These are phyloP conservation scores for Geosmithia putterillii DNA, from an alignment of 2,329 filamentous ascomycete genomes.

Conservation along the genomic window DNA sequence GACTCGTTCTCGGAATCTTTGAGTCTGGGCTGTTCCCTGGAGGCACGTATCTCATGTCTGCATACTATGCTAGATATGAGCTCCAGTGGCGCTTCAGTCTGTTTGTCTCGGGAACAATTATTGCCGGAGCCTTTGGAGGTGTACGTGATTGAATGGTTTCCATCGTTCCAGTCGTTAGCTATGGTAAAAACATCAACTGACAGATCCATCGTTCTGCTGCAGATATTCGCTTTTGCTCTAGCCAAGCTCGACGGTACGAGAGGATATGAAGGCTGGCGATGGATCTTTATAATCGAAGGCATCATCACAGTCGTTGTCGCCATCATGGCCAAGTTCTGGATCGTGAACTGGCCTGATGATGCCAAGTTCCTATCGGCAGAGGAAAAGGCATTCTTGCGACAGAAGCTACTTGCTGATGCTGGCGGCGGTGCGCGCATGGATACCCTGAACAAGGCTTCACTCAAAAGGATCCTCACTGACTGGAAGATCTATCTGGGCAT, in stretches of 20 bases:
- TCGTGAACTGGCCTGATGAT: background rate
- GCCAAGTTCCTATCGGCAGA: slow-evolving; percentile 1
- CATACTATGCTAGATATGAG: background rate
- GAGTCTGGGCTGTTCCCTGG: slow-evolving; percentile 26
- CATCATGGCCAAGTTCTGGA: background rate
- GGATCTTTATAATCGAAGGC: slow-evolving; percentile 37
- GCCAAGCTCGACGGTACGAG: slow-evolving; percentile 39
- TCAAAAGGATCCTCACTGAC: background rate
- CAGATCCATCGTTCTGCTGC: too few relatives aligned
- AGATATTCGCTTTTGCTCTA: slow-evolving; percentile 1
- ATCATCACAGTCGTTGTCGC: slow-evolving; percentile 8
- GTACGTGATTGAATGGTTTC: background rate
- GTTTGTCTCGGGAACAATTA: background rate
- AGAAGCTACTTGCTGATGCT: background rate
- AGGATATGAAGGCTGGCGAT: slow-evolving; percentile 35
- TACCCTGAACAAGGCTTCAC: background rate
- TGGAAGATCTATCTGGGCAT: slow-evolving; percentile 1
- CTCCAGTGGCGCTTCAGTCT: slow-evolving; percentile 1
- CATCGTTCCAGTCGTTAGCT: background rate
- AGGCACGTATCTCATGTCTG: background rate
- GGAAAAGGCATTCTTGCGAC: background rate
- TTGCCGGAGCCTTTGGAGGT: slow-evolving; percentile 1
- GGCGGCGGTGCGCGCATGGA: background rate
- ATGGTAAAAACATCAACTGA: background rate
- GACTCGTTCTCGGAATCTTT: slow-evolving; percentile 27